phyloP scores from a whole-genome alignment of 176 grass and related monocot species.

The Oryza australiensis region DNA sequence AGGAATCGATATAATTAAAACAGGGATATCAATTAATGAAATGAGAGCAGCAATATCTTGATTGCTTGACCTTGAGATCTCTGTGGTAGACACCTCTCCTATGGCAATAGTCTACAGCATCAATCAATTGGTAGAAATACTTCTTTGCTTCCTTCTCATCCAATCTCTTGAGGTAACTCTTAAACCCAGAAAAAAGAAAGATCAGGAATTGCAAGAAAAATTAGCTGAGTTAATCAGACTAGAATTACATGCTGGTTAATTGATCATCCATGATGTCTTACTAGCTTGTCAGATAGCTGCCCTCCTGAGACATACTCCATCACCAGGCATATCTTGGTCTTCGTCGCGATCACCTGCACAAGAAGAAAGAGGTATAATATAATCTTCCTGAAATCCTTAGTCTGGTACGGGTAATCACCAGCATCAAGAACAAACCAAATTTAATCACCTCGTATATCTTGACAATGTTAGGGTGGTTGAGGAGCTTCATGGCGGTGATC shows the following conservation, averaged over 20 bases:
- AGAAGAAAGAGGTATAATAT: neutral
- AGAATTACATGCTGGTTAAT: neutral
- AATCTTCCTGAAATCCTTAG: neutral
- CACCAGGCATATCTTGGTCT: conserved; percentile 73
- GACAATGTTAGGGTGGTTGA: conserved; percentile 75
- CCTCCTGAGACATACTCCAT: conserved; percentile 81
- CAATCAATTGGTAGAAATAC: conserved; percentile 83
- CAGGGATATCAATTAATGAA: neutral
- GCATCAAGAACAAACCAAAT: neutral
- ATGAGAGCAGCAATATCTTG: neutral
- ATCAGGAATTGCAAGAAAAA: conserved; percentile 17
- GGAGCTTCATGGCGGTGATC: conserved; percentile 71
- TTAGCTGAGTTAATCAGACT: neutral
- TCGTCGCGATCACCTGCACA: conserved; percentile 63
- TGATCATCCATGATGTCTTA: conserved; percentile 33
- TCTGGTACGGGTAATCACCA: neutral
- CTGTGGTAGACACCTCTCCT: conserved; percentile 66
- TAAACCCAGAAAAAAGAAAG: neutral
- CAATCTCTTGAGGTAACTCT: conserved; percentile 58
- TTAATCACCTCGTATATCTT: conserved; percentile 65
- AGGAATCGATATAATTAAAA: neutral
- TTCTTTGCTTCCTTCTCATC: conserved; percentile 65
- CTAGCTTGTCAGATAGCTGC: conserved; percentile 72
- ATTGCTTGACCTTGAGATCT: conserved; percentile 73
- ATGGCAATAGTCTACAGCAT: conserved; percentile 80